phyloP scores from a whole-genome alignment of 371 early-diverging fungal genomes.

The Nosema muscidifuracis region DNA sequence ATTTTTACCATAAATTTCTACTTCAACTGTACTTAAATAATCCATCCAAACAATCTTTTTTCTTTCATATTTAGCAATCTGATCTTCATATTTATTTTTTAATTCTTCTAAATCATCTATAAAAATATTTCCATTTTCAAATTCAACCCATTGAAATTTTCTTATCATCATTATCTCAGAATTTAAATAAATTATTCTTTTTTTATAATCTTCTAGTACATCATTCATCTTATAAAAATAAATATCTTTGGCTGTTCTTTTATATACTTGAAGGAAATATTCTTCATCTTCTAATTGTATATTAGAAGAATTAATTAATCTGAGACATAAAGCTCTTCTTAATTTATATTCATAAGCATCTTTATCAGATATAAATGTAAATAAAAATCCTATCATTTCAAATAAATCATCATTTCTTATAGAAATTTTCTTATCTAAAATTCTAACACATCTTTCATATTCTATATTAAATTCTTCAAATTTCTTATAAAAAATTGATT shows the following conservation, averaged over 20 bases:
- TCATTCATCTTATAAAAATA: neutral
- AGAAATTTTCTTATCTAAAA: neutral
- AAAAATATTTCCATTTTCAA: neutral
- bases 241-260: neutral
- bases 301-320: neutral
- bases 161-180: constrained; percentile 4
- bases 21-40: neutral
- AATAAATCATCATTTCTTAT: neutral
- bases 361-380: neutral
- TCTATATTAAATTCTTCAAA: neutral
- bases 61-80: neutral
- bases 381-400: constrained; percentile 1
- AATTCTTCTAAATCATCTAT: neutral
- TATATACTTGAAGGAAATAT: neutral
- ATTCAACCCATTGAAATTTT: constrained; percentile 16
- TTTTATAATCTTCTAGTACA: constrained; percentile 5
- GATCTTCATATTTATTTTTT: constrained; percentile 6
- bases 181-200: constrained; percentile 6
- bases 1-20: constrained; percentile 1
- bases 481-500: neutral
- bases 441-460: neutral
- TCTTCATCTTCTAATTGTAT: neutral
- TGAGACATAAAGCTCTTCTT: neutral
- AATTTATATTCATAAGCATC: neutral
- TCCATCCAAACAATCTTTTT: constrained; percentile 15